Base-by-base conservation (phyloP, 1,284 basidiomycete genomes). In the Malassezia yamatoensis region DNA sequence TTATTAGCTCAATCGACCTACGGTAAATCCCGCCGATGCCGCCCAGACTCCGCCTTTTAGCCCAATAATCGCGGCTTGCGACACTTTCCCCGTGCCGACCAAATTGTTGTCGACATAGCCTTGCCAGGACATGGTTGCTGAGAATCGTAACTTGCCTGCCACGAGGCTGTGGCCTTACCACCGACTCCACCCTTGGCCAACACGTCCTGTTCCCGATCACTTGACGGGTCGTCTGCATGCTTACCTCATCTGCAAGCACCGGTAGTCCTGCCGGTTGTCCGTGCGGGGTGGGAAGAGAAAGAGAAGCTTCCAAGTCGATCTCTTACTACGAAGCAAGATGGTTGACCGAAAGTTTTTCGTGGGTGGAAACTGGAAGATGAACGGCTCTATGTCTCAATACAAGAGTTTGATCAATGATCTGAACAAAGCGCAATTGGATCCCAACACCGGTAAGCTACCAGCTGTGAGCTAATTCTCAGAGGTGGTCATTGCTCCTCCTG, bases 21-120 rank as follows among this genome's bases (percentile, higher is more conserved):
- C 89, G 33, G 74, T 80, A 77, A 85, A 90, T n/a, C 83, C 86
- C 9, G 81, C 12, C 13, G 83, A 83, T 6, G 81, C 68, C 18
- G 89, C 90, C 91, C 91, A 96, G 24, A 91, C 80, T 59, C 91
- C 90, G 48, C 90, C 89, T 67, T 83, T 78, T 62, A 81, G 81
- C 39, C 90, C 90, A 51, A 96, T 63, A 76, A 96, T 94, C 41
- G 89, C 89, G 39, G 88, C 90, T 68, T 82, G 80, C 39, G 78
- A 55, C 74, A 94, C 79, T 77, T 83, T 87, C 66, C 83, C 84
- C 55, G 80, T 85, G 32, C 83, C 86, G 63, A 93, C 76, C 60
- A 96, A 83, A 75, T 90, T 85, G 70, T 78, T 78, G 77, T 96
- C 88, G 75, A 94, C 87, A 79, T 93, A 93, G 57, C 78, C 88